These are phyloP conservation scores for Flammula alnicola DNA, from an alignment of 1,284 basidiomycete genomes.

Conservation along the genomic window DNA sequence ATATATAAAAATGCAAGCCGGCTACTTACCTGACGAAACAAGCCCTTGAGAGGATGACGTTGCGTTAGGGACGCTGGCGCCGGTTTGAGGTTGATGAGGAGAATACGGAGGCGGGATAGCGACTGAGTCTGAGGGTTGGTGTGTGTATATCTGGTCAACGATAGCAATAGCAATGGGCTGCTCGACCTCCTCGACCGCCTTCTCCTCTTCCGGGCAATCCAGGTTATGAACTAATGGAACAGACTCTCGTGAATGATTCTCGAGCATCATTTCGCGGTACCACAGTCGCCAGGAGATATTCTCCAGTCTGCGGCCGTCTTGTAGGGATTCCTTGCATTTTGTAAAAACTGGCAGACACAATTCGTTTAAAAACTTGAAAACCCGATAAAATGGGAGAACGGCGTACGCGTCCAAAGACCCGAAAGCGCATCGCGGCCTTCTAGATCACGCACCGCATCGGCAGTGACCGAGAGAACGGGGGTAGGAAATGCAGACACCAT, in stretches of 20 bases:
- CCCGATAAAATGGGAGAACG: conserved; percentile 8
- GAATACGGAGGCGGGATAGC: too few relatives aligned
- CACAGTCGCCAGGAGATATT: conserved; percentile 88
- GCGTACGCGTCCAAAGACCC: conserved; percentile 65
- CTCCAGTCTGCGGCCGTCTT: conserved; percentile 79
- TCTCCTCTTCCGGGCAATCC: conserved; percentile 4
- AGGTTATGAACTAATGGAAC: conserved; percentile 14
- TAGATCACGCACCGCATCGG: conserved; percentile 66
- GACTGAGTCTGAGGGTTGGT: background rate
- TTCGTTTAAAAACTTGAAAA: too few relatives aligned
- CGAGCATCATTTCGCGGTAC: conserved; percentile 64
- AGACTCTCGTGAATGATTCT: conserved; percentile 26
- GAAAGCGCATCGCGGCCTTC: conserved; percentile 67
- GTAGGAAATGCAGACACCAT: conserved; percentile 59
- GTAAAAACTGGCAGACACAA: conserved; percentile 86
- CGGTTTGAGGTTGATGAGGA: too few relatives aligned
- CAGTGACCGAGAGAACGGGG: conserved; percentile 66
- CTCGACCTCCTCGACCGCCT: conserved; percentile 5
- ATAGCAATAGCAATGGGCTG: too few relatives aligned
- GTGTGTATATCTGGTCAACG: too few relatives aligned
- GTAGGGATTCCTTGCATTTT: conserved; percentile 78
- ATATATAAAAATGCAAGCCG: too few relatives aligned
- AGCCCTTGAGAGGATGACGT: too few relatives aligned
- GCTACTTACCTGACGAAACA: too few relatives aligned
- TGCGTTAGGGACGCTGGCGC: too few relatives aligned